These are phyloP conservation scores for Cladochytrium replicatum DNA, from an alignment of 192 early-diverging fungal genomes.

Conservation along the genomic window DNA sequence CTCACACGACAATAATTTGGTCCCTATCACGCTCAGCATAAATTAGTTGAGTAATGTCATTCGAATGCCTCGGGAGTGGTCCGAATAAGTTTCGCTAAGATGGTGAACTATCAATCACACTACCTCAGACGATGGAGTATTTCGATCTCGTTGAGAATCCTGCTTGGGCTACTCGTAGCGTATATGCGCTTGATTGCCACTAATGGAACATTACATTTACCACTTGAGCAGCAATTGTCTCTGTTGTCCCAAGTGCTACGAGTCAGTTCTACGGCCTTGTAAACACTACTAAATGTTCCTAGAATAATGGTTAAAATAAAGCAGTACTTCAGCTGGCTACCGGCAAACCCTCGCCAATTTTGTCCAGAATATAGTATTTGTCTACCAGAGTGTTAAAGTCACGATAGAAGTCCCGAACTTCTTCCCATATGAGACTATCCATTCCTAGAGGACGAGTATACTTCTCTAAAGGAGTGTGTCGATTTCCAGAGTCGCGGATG, in stretches of 20 bases:
- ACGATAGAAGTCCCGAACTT: constrained; percentile 53
- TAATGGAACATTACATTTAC: constrained; percentile 24
- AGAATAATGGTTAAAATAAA: neutral
- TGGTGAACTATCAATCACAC: neutral
- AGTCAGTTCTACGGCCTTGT: constrained; percentile 73
- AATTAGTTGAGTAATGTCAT: constrained; percentile 68
- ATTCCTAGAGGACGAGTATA: too few relatives aligned
- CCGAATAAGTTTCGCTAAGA: too few relatives aligned
- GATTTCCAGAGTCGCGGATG: too few relatives aligned
- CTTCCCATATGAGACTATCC: too few relatives aligned
- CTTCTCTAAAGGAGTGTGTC: too few relatives aligned
- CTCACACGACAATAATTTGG: constrained; percentile 61
- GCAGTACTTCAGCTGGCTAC: neutral
- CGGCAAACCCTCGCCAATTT: constrained; percentile 67
- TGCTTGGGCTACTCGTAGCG: constrained; percentile 61
- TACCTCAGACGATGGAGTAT: constrained; percentile 61
- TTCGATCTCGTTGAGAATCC: constrained; percentile 75
- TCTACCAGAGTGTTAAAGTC: constrained; percentile 41
- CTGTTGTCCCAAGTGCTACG: constrained; percentile 62
- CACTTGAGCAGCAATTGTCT: constrained; percentile 4
- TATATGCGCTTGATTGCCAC: constrained; percentile 86
- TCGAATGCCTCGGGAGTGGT: constrained; percentile 47
- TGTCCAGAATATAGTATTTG: constrained; percentile 59
- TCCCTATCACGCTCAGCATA: constrained; percentile 69
- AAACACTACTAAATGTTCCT: constrained; percentile 89